Evolutionary conservation across 1,284 basidiomycete species (phyloP).

Genomic region (Cryptococcus wingfieldii): DNA sequence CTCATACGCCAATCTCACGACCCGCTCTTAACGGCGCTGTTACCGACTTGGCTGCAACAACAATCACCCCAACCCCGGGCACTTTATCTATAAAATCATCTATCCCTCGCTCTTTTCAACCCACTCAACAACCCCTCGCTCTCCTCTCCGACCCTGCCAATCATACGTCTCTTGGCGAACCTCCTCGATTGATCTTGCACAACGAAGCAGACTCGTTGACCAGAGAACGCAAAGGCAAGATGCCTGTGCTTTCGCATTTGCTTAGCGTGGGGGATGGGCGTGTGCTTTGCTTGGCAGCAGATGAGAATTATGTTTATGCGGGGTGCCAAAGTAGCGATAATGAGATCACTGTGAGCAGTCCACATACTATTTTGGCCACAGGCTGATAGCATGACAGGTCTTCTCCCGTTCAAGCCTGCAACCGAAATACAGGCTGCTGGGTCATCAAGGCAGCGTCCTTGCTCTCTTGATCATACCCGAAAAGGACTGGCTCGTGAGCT

Average conservation of each 20-base stretch:
- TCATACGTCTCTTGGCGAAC: neutral
- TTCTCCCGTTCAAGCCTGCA: conserved; percentile 72
- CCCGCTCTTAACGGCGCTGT: neutral
- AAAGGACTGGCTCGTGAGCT: conserved; percentile 78
- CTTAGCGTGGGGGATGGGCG: conserved; percentile 42
- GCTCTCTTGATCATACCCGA: conserved; percentile 72
- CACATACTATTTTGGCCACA: too few relatives aligned
- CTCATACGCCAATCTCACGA: neutral
- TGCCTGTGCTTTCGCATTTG: conserved; percentile 45
- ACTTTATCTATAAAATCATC: conserved; percentile 1
- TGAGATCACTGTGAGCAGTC: conserved; percentile 55
- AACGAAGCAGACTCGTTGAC: conserved; percentile 42
- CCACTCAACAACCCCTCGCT: conserved; percentile 4
- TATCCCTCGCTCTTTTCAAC: conserved; percentile 2
- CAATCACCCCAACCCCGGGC: neutral
- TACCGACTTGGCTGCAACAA: neutral
- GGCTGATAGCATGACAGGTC: conserved; percentile 54
- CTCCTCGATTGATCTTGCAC: neutral
- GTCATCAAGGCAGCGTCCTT: conserved; percentile 81
- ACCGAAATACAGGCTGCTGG: conserved; percentile 67
- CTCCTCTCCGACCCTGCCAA: neutral
- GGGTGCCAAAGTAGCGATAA: conserved; percentile 76
- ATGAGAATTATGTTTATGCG: conserved; percentile 69
- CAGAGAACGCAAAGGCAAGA: conserved; percentile 40
- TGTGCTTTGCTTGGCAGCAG: conserved; percentile 70